Conservation (phyloP, 306 rosid species). For the Senna tora region DNA sequence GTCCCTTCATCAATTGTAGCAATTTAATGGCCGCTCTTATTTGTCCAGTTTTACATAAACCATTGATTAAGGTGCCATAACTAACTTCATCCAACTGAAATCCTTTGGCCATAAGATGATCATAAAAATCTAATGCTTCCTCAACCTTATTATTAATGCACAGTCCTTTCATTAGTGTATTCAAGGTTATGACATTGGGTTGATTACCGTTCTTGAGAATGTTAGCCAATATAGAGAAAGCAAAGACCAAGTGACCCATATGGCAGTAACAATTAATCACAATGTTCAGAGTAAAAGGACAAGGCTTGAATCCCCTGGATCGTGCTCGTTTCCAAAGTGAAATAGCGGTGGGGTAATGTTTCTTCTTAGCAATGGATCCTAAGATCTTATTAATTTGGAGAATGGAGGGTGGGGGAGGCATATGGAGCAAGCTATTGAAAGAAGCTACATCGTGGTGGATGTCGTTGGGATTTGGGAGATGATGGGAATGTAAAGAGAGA, state of each 20-base stretch:
- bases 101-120: not conserved
- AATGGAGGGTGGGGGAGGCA: not conserved
- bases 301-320: not conserved
- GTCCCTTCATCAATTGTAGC: not conserved
- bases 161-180: not conserved
- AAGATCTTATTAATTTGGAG: not conserved
- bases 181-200: not conserved
- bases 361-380: not conserved
- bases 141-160: not conserved
- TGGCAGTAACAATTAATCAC: not conserved
- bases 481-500: not conserved
- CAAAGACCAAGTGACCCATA: not conserved
- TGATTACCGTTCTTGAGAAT: not conserved
- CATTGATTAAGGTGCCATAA: not conserved
- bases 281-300: not conserved
- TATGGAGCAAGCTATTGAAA: not conserved
- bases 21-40: not conserved
- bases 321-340: not conserved
- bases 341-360: not conserved
- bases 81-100: not conserved
- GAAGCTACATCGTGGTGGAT: not conserved
- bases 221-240: not conserved
- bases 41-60: not conserved
- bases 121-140: not conserved
- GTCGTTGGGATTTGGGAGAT: not conserved